Base-by-base conservation (phyloP, 2,329 filamentous ascomycete genomes). In the Colletotrichum costaricense region DNA sequence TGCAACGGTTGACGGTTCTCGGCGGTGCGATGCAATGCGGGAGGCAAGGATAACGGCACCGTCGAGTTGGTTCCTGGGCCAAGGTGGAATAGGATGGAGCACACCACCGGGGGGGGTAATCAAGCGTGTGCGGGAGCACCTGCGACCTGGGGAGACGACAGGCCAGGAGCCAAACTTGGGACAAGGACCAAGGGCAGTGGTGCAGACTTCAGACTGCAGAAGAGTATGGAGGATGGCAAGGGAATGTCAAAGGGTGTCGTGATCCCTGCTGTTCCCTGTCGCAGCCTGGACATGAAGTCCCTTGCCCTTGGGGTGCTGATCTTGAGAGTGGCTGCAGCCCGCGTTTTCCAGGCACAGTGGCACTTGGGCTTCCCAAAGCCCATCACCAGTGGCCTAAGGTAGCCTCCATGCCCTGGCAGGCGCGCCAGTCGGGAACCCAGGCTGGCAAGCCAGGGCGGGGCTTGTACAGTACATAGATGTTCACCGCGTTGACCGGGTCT, bases 41-140 rank as follows among this genome's bases (percentile, higher is more conserved):
- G 73, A 75, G 63, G 35, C 73, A 71, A 67, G 73, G 73, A 71
- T 75, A 55, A 30, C 52, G 60, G 65, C 69, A 73, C 73, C 64
- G 69, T 73, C 60, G 33, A 67, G 46, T 65, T 55, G 66, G 67
- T 52, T 52, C 54, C 67, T 66, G 55, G 55, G 33, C 38, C 63
- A 55, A 24, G 30, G 28, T 54, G 5, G 52, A 33, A 28, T 24
- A 55, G 59, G 12, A 63, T 69, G n/a, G 19, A 30, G 49, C 46
- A 57, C 24, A 26, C 24, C 19, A 63, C 19, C n/a, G n/a, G n/a
- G 52, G 58, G 58, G 58, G 12, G 30, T 4, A 8, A 19, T 26
- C 33, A 11, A 52, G 30, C 42, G 3, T 19, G 35, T 46, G 59
- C n/a, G 38, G 30, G 42, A 49, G 28, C n/a, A 52, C 56, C 55